Base-by-base conservation (phyloP, 1,284 basidiomycete species). In the Ustilago loliicola region DNA sequence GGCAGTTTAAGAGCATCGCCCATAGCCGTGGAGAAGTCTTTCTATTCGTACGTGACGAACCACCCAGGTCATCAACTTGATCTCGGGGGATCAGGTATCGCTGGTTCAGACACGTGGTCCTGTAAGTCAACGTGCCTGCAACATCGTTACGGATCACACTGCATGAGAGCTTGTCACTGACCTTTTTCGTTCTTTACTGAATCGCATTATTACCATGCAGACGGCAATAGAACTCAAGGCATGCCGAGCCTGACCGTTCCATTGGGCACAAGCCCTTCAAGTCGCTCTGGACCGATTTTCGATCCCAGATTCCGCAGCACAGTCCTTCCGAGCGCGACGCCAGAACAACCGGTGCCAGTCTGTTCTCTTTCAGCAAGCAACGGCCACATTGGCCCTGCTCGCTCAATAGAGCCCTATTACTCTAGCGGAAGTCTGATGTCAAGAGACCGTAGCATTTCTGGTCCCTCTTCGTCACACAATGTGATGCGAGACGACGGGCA, bases 171-270 rank as follows among this genome's bases (percentile, higher is more conserved):
- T 15, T 15, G 13, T 30, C 19, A 36, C 15, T 23, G 52, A 54
- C 50, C 2, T n/a, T 29, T 9, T 13, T 11, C 7, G 10, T 21
- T 5, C 7, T 8, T 45, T 40, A 5, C 34, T 38, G 19, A 27
- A 21, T 10, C 34, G 19, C 45, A 53, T 29, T 15, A 6, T 36
- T 1, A 11, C 15, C 15, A n/a, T 40, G 25, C 27, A 56, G 58
- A 30, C 21, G 21, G 25, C 15, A 47, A 50, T 8, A 36, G 40
- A 36, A 25, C 42, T 3, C 68, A 61, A 2, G 42, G 50, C 30
- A 34, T 59, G 50, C 63, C 48, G 9, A 45, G 23, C n/a, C n/a
- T 55, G 47, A 9, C 30, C 10, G 13, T 45, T 2, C 53, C 48
- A 1, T 25, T 29, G 19, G 48, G 27, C 2, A 23, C 29, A 5